Evolutionary conservation across 352 stramenopile species (phyloP), one percentile per base, ranked within the genome.

Genomic region (Phytopythium litorale): DNA sequence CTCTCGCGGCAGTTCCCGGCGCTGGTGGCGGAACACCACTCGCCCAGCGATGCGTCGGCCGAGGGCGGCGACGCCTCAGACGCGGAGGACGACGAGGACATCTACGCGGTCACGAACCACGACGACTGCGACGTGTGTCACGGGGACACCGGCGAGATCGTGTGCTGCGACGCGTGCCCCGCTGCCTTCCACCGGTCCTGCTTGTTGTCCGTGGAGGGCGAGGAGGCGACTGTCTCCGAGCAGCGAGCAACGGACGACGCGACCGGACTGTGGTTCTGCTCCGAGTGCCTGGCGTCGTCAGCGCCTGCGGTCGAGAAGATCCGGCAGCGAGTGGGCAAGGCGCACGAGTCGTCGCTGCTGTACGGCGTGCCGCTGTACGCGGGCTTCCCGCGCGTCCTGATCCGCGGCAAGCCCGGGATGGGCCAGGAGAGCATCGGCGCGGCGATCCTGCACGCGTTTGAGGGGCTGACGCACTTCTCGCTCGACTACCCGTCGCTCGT

Each of bases 401-500:
- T 96, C 49, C 70, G 71, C 7, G 84, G 85, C 5, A 61, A 71
- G 5, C 55, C 67, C 23, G 80, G 78, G 9, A 94, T 92, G 80
- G 84, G 85, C 2, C 84, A 95, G 38, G 68, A 92, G 38, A 79
- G 90, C 45, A 64, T 96, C 40, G 81, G 81, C 0, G 70, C 75
- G 5, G 76, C 74, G 2, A 35, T 96, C 21, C 61, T 96, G 21
- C 82, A 96, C 56, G 71, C 75, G 7, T 65, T 96, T 25, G 88
- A 96, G 54, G 79, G 81, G 9, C 62, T 94, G 11, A 85, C 81
- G 1, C 81, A 91, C 56, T 88, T 95, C 33, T 92, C 84, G 7
- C 64, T 96, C 9, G 83, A 95, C 55, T 90, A 92, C 57, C 81
- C 86, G 35, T 90, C 81, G 15, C 68, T 94, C 0, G 72, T 96